Conservation (phyloP, 257 asterid genomes). For the Fraxinus quadrangulata region DNA sequence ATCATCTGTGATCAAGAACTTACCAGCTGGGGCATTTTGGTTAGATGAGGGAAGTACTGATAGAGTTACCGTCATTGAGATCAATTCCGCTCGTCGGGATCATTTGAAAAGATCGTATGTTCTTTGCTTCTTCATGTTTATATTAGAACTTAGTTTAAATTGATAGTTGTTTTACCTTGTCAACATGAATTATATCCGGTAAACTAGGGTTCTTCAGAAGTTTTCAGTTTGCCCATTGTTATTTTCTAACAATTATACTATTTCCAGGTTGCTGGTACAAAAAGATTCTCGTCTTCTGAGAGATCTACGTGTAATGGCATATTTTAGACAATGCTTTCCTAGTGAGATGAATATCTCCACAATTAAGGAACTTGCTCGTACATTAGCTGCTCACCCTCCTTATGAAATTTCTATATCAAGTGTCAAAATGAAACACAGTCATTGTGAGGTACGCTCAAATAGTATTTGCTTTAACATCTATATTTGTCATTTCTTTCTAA, state of each 20-base stretch:
- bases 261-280: conserved; percentile 56
- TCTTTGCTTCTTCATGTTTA: conserved; percentile 24
- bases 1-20: conserved; percentile 63
- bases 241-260: conserved; percentile 22
- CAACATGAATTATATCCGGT: no score
- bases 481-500: not conserved
- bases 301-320: conserved; percentile 75
- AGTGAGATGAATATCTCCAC: conserved; percentile 55
- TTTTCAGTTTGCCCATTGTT: conserved; percentile 16
- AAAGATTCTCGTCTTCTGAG: conserved; percentile 70
- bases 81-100: conserved; percentile 76
- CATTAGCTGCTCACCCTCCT: conserved; percentile 80
- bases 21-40: conserved; percentile 93
- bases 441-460: conserved; percentile 66
- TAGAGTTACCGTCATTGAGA: conserved; percentile 53
- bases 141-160: not conserved
- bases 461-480: not conserved
- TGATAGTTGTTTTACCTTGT: no score
- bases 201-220: not conserved
- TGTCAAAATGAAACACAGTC: conserved; percentile 71
- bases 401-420: conserved; percentile 67
- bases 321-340: conserved; percentile 89
- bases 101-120: conserved; percentile 72
- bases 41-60: conserved; percentile 45
- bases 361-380: conserved; percentile 78